Evolutionary conservation across 371 early-diverging fungal species (phyloP).

Genomic region (Syncephalastrum racemosum): DNA sequence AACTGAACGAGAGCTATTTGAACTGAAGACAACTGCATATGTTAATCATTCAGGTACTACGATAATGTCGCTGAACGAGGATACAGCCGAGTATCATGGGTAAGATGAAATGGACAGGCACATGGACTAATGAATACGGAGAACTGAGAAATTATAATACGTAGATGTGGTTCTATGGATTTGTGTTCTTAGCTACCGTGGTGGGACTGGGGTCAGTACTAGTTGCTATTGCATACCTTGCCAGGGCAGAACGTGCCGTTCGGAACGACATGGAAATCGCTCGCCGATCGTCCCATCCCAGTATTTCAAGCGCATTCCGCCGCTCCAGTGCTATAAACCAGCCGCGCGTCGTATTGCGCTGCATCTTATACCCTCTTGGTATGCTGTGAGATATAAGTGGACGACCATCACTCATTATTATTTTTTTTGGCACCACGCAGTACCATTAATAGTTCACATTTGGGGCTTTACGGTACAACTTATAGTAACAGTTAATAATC

Average conservation of each 20-base stretch:
- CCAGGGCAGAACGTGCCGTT: too few species aligned
- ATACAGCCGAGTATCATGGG: slow-evolving; percentile 22
- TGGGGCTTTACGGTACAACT: slow-evolving; percentile 27
- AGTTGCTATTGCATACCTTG: neutral
- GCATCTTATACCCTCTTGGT: slow-evolving; percentile 32
- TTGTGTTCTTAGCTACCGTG: slow-evolving; percentile 18
- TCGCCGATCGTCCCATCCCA: too few species aligned
- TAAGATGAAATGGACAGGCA: slow-evolving; percentile 8
- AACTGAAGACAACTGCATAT: neutral
- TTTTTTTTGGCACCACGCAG: slow-evolving; percentile 9
- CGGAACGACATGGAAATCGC: too few species aligned
- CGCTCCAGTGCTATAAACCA: neutral
- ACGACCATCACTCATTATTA: neutral
- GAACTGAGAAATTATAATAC: neutral
- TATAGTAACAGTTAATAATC: neutral
- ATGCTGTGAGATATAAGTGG: neutral
- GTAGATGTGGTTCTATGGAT: slow-evolving; percentile 32
- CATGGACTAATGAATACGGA: neutral
- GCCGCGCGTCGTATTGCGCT: slow-evolving; percentile 20
- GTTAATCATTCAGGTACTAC: slow-evolving; percentile 5
- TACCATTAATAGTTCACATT: slow-evolving; percentile 22
- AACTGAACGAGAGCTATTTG: neutral
- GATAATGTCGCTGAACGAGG: slow-evolving; percentile 9
- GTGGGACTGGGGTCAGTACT: slow-evolving; percentile 10
- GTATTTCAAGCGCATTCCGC: too few species aligned